phyloP scores from a whole-genome alignment of 2,329 filamentous ascomycete genomes.

The Fusarium brevicatenulatum region DNA sequence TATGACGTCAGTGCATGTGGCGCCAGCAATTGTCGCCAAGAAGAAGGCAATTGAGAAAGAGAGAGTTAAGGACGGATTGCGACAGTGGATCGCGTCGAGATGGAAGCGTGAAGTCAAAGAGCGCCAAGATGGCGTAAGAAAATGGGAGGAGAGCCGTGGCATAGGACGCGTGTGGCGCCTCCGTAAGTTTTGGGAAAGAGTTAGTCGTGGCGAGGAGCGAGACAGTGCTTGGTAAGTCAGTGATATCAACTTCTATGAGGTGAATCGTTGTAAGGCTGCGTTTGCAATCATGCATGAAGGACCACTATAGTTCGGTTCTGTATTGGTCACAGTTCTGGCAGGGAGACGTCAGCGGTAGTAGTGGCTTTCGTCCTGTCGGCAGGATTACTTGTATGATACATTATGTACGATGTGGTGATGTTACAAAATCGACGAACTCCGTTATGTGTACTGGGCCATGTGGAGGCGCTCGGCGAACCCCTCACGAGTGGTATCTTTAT shows the following conservation, averaged over 20 bases:
- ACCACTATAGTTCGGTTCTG: not conserved
- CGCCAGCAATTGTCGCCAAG: conserved; percentile 70
- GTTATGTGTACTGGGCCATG: not conserved
- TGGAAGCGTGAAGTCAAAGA: conserved; percentile 64
- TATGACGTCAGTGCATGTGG: conserved; percentile 55
- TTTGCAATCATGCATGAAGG: not conserved
- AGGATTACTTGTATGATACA: conserved; percentile 41
- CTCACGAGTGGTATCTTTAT: not conserved
- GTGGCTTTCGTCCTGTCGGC: conserved; percentile 2
- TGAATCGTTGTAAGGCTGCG: not conserved
- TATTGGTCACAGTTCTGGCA: conserved; percentile 11
- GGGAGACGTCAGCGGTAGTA: not conserved
- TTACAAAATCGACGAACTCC: conserved; percentile 32
- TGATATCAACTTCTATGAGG: not conserved
- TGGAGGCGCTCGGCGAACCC: not conserved
- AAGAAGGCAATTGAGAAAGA: conserved; percentile 73
- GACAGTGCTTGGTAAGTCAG: conserved; percentile 34
- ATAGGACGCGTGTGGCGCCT: conserved; percentile 69
- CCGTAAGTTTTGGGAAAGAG: conserved; percentile 72
- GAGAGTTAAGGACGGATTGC: conserved; percentile 72
- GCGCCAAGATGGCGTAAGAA: conserved; percentile 58
- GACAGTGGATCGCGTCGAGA: conserved; percentile 71
- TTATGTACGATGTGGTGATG: conserved; percentile 42
- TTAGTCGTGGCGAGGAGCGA: conserved; percentile 56
- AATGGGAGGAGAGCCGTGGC: conserved; percentile 61